Conservation (phyloP, 2,329 filamentous ascomycete genomes). For the Dothideomycetes sp. region DNA sequence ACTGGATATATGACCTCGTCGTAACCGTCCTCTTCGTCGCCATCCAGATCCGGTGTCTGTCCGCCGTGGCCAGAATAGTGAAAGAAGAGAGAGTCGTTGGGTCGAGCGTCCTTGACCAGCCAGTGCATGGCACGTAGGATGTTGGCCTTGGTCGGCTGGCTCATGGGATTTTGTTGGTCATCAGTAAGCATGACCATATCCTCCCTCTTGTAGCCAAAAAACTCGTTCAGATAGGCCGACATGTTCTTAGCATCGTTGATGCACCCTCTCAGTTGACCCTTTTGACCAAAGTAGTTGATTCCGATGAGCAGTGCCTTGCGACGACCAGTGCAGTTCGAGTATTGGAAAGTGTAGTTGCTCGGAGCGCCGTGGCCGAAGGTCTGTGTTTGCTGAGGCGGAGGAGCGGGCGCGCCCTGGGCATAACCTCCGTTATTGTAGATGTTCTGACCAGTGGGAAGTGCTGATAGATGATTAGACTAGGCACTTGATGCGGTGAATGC, state of each 20-base stretch:
- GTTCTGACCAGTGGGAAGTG: constrained; percentile 33
- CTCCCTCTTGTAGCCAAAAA: constrained; percentile 85
- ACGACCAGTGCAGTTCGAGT: constrained; percentile 80
- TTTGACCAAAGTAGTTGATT: constrained; percentile 93
- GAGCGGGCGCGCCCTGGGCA: constrained; percentile 30
- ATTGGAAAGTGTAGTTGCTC: constrained; percentile 71
- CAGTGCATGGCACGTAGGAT: constrained; percentile 95
- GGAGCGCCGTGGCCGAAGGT: constrained; percentile 73
- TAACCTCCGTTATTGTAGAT: constrained; percentile 47
- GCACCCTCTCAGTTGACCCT: constrained; percentile 80
- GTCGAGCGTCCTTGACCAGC: constrained; percentile 84
- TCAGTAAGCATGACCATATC: constrained; percentile 97
- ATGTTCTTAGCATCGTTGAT: constrained; percentile 98
- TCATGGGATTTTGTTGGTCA: constrained; percentile 95
- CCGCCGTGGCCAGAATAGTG: constrained; percentile 87
- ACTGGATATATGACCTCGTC: constrained; percentile 79
- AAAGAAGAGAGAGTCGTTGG: constrained; percentile 94
- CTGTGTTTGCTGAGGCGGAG: constrained; percentile 34
- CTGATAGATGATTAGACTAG: constrained; percentile 6
- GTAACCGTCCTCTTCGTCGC: constrained; percentile 71
- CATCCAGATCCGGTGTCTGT: constrained; percentile 69
- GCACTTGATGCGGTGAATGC: not conserved
- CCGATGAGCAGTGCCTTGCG: constrained; percentile 85
- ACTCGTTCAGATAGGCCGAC: constrained; percentile 78
- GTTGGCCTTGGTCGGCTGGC: constrained; percentile 90